These are phyloP conservation scores for Grifola frondosa DNA, from an alignment of 1,284 basidiomycete species.

Conservation along the genomic window DNA sequence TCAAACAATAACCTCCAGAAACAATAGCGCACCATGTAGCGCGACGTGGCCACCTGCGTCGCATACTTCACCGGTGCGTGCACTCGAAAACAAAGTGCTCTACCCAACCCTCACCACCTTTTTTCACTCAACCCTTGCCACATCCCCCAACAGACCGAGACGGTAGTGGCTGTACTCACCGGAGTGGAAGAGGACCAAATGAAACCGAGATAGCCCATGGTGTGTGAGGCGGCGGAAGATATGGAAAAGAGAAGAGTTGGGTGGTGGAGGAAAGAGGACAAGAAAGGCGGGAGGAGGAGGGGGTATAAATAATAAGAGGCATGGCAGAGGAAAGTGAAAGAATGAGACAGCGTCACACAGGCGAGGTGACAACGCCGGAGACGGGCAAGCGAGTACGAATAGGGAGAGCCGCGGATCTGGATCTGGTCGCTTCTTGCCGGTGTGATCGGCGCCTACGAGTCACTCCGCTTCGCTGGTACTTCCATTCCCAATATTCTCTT, in stretches of 20 bases:
- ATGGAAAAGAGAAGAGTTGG: constrained; percentile 3
- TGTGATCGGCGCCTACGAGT: constrained; percentile 8
- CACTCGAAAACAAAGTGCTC: background rate
- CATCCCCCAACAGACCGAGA: background rate
- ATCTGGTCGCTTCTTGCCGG: constrained; percentile 1
- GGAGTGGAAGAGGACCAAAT: constrained; percentile 10
- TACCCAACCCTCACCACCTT: background rate
- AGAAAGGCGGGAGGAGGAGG: constrained; percentile 1
- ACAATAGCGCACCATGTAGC: no score
- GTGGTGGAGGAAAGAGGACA: constrained; percentile 9
- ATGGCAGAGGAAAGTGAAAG: constrained; percentile 11
- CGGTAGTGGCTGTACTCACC: constrained; percentile 7
- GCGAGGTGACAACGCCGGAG: constrained; percentile 8
- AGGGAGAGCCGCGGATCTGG: constrained; percentile 19
- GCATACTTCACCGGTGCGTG: no score
- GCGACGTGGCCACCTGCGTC: no score
- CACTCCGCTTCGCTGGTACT: no score
- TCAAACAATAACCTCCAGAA: no score
- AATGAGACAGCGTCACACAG: constrained; percentile 9
- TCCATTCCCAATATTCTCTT: no score
- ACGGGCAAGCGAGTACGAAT: constrained; percentile 9
- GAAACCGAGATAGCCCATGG: constrained; percentile 21
- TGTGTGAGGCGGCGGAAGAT: constrained; percentile 10
- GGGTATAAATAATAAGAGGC: constrained; percentile 14
- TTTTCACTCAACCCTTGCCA: no score